Base-by-base conservation (phyloP, 1,284 basidiomycete genomes). In the Thelephora terrestris region DNA sequence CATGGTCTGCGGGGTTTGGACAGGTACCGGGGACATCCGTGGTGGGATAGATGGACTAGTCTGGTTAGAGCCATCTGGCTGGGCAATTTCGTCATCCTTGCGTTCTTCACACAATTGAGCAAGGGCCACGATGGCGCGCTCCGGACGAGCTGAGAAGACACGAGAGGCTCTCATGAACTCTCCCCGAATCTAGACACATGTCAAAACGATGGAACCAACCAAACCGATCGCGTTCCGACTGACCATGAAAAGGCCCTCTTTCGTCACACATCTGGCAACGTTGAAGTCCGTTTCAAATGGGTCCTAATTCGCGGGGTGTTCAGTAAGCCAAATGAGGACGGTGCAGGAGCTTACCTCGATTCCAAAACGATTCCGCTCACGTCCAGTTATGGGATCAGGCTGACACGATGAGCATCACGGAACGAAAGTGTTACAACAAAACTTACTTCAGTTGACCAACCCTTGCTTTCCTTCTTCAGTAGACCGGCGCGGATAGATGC, bases 121-220 rank as follows among this genome's bases (percentile, higher is more conserved):
- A 18, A 93, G 71, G 3, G 88, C 87, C 12, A 85, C 64, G 23
- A 89, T 78, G 1, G 90, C 88, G 44, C 89, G 80, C 47, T 91
- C 87, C 0, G 88, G 90, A 9, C 89, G 81, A 55, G 74, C 68
- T 3, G 81, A 75, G 27, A 94, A 70, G 48, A 94, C 88, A 44
- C 93, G 79, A 24, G 85, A 85, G 9, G 94, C 95, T 36, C 95
- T 85, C 91, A 97, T 97, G 64, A 98, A 96, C 70, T 98, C 95
- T 45, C 95, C 95, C 7, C 95, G 91, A 59, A 99, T 95, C 91
- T 94, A 55, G n/a, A 47, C 35, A n/a, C 17, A 10, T 45, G 45
- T 27, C 1, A 51, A n/a, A n/a, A 38, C n/a, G 35, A 25, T 52
- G 34, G 40, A 17, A 21, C 17, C 16, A 35, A 39, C 37, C 9